These are phyloP conservation scores for Lagerstroemia speciosa DNA, from an alignment of 345 rosid species.

Conservation along the genomic window DNA sequence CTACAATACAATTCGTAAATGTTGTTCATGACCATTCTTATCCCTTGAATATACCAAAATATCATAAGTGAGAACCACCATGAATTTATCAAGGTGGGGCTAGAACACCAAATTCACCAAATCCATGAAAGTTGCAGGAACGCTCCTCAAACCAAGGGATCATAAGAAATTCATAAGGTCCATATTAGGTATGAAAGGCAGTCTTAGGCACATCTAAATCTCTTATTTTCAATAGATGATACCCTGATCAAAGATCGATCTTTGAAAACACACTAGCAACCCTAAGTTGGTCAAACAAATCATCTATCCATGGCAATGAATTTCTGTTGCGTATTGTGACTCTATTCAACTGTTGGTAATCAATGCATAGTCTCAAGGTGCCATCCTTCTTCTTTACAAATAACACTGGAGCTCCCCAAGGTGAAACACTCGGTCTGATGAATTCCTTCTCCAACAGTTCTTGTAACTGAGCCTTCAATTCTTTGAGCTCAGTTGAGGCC, in stretches of 20 bases:
- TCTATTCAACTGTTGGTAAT: not conserved
- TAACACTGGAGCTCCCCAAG: not conserved
- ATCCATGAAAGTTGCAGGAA: not conserved
- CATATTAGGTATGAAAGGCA: not conserved
- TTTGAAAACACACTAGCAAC: not conserved
- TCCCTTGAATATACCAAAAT: not conserved
- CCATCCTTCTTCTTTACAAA: not conserved
- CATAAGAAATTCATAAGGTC: not conserved
- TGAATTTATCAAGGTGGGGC: not conserved
- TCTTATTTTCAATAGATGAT: not conserved
- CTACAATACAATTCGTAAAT: not conserved
- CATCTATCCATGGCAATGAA: not conserved
- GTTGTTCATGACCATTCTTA: not conserved
- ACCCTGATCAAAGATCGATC: not conserved
- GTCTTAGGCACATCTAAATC: not conserved
- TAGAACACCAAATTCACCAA: not conserved
- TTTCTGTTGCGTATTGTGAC: not conserved
- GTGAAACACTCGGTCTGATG: not conserved
- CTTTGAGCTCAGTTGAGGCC: not conserved
- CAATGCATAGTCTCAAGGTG: not conserved
- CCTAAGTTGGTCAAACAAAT: not conserved
- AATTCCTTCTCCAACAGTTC: conserved; percentile 6
- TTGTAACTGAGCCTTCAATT: too few species aligned
- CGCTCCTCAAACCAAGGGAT: not conserved
- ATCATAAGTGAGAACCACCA: not conserved